Percentiles rank a stretch among this genome's conserved stretches.
Evolutionary conservation across 2,329 filamentous ascomycete species (phyloP).

Genomic region (Trematosphaeria pertusa): DNA sequence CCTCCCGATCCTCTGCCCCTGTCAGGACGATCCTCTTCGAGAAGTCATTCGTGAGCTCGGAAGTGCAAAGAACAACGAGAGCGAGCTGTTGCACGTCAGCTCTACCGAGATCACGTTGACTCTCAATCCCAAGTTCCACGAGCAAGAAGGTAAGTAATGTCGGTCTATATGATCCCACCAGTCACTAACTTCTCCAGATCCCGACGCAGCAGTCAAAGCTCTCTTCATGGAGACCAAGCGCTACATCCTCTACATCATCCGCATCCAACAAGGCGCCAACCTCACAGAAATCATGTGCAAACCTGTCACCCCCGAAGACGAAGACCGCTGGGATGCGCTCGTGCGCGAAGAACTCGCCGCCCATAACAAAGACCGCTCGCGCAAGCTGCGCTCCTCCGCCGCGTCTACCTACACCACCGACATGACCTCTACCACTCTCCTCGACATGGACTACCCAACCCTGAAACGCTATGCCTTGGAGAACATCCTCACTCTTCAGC

Average conservation of each 20-base stretch:
- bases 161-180: background rate
- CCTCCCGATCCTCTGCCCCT: slow-evolving; percentile 76
- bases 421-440: slow-evolving; percentile 60
- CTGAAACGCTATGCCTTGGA: slow-evolving; percentile 92
- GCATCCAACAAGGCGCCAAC: slow-evolving; percentile 88
- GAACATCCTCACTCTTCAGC: slow-evolving; percentile 89
- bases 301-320: slow-evolving; percentile 84
- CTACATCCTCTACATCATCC: slow-evolving; percentile 96
- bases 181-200: slow-evolving; percentile 63
- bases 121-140: slow-evolving; percentile 85
- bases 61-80: slow-evolving; percentile 95
- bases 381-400: slow-evolving; percentile 80
- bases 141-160: slow-evolving; percentile 69
- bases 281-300: slow-evolving; percentile 96
- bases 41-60: slow-evolving; percentile 94
- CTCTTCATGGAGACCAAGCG: slow-evolving; percentile 99
- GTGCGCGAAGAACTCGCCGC: slow-evolving; percentile 77
- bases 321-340: slow-evolving; percentile 83
- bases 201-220: slow-evolving; percentile 88
- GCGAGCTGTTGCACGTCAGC: slow-evolving; percentile 85
- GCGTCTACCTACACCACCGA: slow-evolving; percentile 75
- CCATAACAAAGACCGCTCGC: slow-evolving; percentile 54
- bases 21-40: slow-evolving; percentile 83
- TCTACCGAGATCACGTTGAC: slow-evolving; percentile 91
- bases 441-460: slow-evolving; percentile 92